phyloP scores from a whole-genome alignment of 768 basidiomycete species.

The Macrolepiota albuminosa region DNA sequence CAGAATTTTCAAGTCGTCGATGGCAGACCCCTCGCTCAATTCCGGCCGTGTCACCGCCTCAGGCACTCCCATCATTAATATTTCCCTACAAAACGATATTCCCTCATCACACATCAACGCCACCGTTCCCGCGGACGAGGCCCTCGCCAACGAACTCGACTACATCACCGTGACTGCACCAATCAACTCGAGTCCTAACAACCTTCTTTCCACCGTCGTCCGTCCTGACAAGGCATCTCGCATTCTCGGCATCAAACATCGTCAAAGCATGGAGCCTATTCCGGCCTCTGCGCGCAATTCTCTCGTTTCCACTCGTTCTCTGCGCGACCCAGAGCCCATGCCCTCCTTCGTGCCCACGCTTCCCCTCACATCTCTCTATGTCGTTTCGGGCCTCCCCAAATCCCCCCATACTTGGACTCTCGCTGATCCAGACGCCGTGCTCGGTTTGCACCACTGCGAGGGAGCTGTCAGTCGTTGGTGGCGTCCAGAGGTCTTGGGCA shows the following conservation, averaged over 20 bases:
- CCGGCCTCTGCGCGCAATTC: slow-evolving; percentile 73
- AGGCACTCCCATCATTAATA: slow-evolving; percentile 51
- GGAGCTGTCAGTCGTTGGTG: slow-evolving; percentile 88
- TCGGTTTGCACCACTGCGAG: slow-evolving; percentile 77
- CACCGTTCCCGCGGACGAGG: slow-evolving; percentile 29
- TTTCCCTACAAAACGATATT: slow-evolving; percentile 31
- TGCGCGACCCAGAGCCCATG: slow-evolving; percentile 48
- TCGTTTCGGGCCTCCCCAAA: slow-evolving; percentile 86
- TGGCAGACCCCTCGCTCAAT: slow-evolving; percentile 26
- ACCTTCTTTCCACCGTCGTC: slow-evolving; percentile 29
- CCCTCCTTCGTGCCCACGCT: slow-evolving; percentile 65
- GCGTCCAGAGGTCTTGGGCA: slow-evolving; percentile 88
- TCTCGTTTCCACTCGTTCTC: slow-evolving; percentile 71
- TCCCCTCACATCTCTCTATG: slow-evolving; percentile 79
- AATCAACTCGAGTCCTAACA: slow-evolving; percentile 25
- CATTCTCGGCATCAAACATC: slow-evolving; percentile 70
- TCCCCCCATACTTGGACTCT: slow-evolving; percentile 88
- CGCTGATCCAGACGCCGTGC: slow-evolving; percentile 76
- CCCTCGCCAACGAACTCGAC: slow-evolving; percentile 69
- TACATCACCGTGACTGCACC: slow-evolving; percentile 52
- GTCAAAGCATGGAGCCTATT: slow-evolving; percentile 80
- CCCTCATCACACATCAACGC: slow-evolving; percentile 20
- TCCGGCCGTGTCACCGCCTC: slow-evolving; percentile 24
- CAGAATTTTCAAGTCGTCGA: slow-evolving; percentile 40
- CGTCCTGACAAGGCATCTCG: slow-evolving; percentile 74